Percentiles rank a stretch among this genome's conserved stretches.
phyloP scores from a whole-genome alignment of 225 moss, liverwort and hornwort species.

The Marchantia paleacea region DNA sequence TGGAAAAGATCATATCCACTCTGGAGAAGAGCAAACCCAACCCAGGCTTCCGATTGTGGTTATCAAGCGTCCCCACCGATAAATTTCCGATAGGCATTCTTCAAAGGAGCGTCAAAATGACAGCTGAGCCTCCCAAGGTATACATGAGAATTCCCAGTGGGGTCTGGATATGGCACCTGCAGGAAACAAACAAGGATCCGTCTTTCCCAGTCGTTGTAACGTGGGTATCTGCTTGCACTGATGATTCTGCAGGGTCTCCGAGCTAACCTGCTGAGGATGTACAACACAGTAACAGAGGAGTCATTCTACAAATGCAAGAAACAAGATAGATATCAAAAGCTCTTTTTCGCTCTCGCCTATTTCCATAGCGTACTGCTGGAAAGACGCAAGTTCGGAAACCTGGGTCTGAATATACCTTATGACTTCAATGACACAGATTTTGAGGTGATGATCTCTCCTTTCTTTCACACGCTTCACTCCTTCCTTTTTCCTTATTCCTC shows the following conservation, averaged over 20 bases:
- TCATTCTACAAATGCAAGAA: slow-evolving; percentile 64
- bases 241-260: slow-evolving; percentile 57
- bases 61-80: slow-evolving; percentile 75
- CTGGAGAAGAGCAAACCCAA: slow-evolving; percentile 66
- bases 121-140: slow-evolving; percentile 81
- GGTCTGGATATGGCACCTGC: too few species aligned
- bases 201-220: background rate
- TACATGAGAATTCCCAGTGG: background rate
- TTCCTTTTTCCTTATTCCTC: background rate
- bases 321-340: slow-evolving; percentile 77
- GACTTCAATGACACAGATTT: slow-evolving; percentile 89
- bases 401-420: slow-evolving; percentile 78
- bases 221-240: background rate
- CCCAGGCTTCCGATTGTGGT: slow-evolving; percentile 65
- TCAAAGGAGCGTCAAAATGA: slow-evolving; percentile 82
- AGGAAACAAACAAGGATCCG: background rate
- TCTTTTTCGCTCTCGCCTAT: slow-evolving; percentile 73
- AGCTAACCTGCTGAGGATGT: slow-evolving; percentile 66
- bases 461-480: background rate
- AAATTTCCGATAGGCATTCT: slow-evolving; percentile 77
- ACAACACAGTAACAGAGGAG: slow-evolving; percentile 63
- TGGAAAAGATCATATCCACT: slow-evolving; percentile 69
- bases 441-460: slow-evolving; percentile 41
- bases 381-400: slow-evolving; percentile 76
- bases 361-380: slow-evolving; percentile 83